Base-by-base conservation (phyloP, 225 moss, liverwort and hornwort genomes). In the Polytrichum commune region DNA sequence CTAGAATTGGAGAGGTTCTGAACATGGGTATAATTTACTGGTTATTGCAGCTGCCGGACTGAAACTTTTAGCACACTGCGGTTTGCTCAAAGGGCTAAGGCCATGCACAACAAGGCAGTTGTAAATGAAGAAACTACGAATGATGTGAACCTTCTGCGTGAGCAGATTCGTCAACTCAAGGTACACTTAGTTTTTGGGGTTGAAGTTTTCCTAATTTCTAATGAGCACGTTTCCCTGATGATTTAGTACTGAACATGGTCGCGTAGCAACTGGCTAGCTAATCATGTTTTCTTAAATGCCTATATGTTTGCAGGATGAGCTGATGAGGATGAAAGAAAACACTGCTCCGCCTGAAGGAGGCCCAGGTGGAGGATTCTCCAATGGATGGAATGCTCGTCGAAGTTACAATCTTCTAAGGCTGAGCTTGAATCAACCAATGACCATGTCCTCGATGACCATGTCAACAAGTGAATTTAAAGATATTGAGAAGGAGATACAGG, bases 141-240 rank as follows among this genome's bases (percentile, higher is more conserved):
- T 33, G 95, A 95, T 71, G 89, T 95, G 2, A 92, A 90, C 61
- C 90, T 95, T 67, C 71, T 95, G 57, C 90, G 92, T 32, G 87
- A 95, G 67, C 95, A 95, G 76, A 95, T 95, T 5, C 92, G 92
- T 54, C 92, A 90, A 69, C 89, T 95, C 0, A 92, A 95, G 90
- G 94, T 90, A 62, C 32, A 77, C 33, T n/a, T 46, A 1, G 6
- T 58, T 24, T 58, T 20, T 22, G 58, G 13, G 46, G 10, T 38
- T 38, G 2, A 38, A 46, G 46, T 46, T 46, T 16, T 13, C 13
- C 13, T 46, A 46, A 13, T 46, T 46, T 35, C 3, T 46, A 16
- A 13, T 3, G 16, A 16, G 13, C 2, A 2, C 0, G 5, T 5
- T 29, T 5, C 5, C 29, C 28, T 28, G 3, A 28, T 3, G 29